A percentile compares a stretch with the other conserved stretches of the same genome.
Evolutionary conservation across 352 stramenopile genomes (phyloP).

Genomic region (Phytophthora vignae): DNA sequence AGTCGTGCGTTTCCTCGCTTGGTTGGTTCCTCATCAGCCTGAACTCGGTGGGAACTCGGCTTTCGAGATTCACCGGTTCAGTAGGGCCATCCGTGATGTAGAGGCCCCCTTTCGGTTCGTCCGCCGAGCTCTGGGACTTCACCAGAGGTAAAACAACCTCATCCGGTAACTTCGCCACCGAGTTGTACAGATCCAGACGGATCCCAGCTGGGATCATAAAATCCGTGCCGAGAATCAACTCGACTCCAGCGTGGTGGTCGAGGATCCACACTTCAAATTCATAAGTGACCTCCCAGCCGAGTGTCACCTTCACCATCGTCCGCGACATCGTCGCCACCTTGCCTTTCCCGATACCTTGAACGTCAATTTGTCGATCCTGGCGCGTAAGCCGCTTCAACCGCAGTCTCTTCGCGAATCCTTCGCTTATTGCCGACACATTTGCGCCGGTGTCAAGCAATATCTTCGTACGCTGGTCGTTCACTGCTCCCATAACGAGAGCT

Average conservation of each 20-base stretch:
- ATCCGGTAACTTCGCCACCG: not conserved
- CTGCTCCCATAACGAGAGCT: not conserved
- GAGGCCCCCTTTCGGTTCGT: not conserved
- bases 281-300: not conserved
- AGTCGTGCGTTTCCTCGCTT: not conserved
- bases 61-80: not conserved
- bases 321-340: not conserved
- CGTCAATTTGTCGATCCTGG: not conserved
- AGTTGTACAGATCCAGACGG: slow-evolving; percentile 10
- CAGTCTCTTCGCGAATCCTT: not conserved
- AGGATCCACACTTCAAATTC: slow-evolving; percentile 16
- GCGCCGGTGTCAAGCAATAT: not conserved
- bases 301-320: not conserved
- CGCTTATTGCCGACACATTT: not conserved
- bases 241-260: slow-evolving; percentile 3
- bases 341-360: not conserved
- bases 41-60: slow-evolving; percentile 43
- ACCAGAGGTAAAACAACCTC: slow-evolving; percentile 1
- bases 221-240: slow-evolving; percentile 9
- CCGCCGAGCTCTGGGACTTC: no score
- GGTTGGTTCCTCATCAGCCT: not conserved
- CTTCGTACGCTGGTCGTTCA: not conserved
- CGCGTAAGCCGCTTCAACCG: not conserved
- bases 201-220: slow-evolving; percentile 12
- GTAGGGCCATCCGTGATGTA: not conserved